Conservation (phyloP, 345 rosid genomes). For the Theobroma cacao region DNA sequence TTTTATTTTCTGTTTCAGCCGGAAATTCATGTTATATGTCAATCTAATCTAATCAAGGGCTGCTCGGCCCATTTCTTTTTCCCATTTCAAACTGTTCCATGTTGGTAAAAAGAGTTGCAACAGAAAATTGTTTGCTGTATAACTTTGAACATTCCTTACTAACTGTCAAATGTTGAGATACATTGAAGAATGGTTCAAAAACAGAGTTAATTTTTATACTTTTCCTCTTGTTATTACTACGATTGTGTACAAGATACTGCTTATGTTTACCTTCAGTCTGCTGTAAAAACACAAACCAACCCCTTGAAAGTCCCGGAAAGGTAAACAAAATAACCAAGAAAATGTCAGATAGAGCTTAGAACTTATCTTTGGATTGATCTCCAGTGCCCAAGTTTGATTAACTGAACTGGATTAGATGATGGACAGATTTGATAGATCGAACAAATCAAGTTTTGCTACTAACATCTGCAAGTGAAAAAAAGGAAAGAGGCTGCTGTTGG, state of each 20-base stretch:
- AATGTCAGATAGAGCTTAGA: not conserved
- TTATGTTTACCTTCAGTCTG: not conserved
- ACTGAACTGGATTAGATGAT: not conserved
- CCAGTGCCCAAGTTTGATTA: not conserved
- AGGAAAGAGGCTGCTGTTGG: not conserved
- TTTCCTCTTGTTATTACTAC: not conserved
- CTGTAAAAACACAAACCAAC: no score
- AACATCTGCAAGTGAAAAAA: not conserved
- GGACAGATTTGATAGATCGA: not conserved
- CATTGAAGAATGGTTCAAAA: constrained; percentile 8
- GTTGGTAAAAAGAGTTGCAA: not conserved
- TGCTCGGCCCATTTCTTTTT: constrained; percentile 11
- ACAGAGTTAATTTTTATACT: not conserved
- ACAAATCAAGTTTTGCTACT: not conserved
- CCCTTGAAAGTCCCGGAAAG: no score
- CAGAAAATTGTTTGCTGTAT: constrained; percentile 13
- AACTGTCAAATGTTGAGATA: constrained; percentile 17
- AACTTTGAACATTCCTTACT: constrained; percentile 11
- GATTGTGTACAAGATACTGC: not conserved
- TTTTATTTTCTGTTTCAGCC: not conserved
- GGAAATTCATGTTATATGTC: constrained; percentile 24
- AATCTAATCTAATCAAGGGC: constrained; percentile 32
- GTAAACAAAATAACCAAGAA: not conserved
- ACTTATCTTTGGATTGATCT: not conserved
- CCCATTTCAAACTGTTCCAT: not conserved